These are phyloP conservation scores for Suaeda aralocaspica DNA, from an alignment of 148 eudicot genomes.

Conservation along the genomic window DNA sequence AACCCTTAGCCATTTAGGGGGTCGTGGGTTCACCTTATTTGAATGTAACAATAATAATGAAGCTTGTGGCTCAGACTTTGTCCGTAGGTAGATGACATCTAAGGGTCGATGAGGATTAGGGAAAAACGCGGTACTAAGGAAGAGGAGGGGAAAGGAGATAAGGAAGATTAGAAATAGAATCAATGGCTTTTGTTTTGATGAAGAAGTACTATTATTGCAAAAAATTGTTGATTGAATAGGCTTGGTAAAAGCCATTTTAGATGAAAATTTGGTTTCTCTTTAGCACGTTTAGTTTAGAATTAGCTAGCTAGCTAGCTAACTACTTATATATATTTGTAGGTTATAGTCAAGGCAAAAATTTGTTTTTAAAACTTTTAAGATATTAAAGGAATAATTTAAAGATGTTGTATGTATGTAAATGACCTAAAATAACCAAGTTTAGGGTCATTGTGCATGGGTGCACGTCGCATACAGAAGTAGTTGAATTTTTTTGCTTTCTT, in stretches of 20 bases:
- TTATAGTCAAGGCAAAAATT: background rate
- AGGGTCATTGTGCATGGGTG: constrained; percentile 14
- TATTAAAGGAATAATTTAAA: background rate
- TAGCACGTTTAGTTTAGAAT: constrained; percentile 6
- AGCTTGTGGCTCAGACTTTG: background rate
- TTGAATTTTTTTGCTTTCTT: background rate
- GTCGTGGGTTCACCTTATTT: constrained; percentile 10
- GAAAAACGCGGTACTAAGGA: constrained; percentile 20
- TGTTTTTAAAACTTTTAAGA: background rate
- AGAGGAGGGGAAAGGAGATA: constrained; percentile 23
- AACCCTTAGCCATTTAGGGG: constrained; percentile 49
- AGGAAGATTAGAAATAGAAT: constrained; percentile 25
- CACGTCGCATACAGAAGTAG: background rate
- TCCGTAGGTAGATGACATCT: constrained; percentile 15
- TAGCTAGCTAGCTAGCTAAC: constrained; percentile 11
- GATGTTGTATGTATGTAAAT: constrained; percentile 11
- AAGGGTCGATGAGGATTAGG: constrained; percentile 18
- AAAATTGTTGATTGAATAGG: constrained; percentile 14
- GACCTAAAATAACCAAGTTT: constrained; percentile 1
- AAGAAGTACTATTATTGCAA: background rate
- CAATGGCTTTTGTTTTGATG: constrained; percentile 18
- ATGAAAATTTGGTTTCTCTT: background rate
- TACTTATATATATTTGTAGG: background rate
- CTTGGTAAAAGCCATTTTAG: constrained; percentile 22
- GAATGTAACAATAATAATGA: background rate